Evolutionary conservation across 306 rosid species (phyloP).

Genomic region (Quercus engelmannii): DNA sequence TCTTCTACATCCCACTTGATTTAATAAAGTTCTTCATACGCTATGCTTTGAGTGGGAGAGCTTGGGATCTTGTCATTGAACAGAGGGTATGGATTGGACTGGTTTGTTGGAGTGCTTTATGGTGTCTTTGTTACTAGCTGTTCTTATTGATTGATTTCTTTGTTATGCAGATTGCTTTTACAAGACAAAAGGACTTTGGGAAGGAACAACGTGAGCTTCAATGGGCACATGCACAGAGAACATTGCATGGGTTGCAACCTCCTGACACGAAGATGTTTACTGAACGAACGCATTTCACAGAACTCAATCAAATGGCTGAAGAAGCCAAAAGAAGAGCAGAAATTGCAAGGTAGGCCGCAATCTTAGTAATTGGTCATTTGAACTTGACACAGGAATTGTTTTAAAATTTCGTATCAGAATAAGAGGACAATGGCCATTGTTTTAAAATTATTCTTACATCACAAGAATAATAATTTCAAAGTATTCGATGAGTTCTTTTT

Average conservation of each 20-base stretch:
- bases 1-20: slow-evolving; percentile 91
- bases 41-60: slow-evolving; percentile 86
- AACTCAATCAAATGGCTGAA: slow-evolving; percentile 96
- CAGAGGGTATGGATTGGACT: slow-evolving; percentile 63
- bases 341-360: slow-evolving; percentile 65
- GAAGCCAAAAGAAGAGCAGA: slow-evolving; percentile 99
- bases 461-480: neutral
- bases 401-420: neutral
- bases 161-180: slow-evolving; percentile 80
- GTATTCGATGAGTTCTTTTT: neutral
- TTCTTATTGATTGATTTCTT: slow-evolving; percentile 13
- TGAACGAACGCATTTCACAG: slow-evolving; percentile 72
- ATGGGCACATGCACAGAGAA: slow-evolving; percentile 98
- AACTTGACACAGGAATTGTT: neutral
- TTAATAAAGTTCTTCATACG: slow-evolving; percentile 78
- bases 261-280: slow-evolving; percentile 83
- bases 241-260: slow-evolving; percentile 84
- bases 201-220: slow-evolving; percentile 98
- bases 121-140: neutral
- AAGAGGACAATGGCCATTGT: neutral
- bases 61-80: slow-evolving; percentile 98
- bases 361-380: neutral
- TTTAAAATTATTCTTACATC: neutral
- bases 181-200: slow-evolving; percentile 98
- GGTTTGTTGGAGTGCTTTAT: slow-evolving; percentile 15